These are phyloP conservation scores for Piedraia hortae DNA, from an alignment of 2,329 filamentous ascomycete species.

Conservation along the genomic window DNA sequence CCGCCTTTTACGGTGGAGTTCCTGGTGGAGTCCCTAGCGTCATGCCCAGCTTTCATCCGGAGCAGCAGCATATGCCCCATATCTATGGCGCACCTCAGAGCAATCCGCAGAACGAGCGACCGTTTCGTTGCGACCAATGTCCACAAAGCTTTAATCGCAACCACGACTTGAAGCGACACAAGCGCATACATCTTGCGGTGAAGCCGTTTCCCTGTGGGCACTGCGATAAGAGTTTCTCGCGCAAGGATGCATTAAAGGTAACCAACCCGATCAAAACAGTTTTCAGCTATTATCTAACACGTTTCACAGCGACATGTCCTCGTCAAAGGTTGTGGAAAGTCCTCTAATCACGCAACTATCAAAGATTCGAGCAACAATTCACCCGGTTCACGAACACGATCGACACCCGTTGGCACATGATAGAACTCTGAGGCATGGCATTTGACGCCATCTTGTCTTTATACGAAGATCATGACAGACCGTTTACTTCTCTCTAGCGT, in stretches of 20 bases:
- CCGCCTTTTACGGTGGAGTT: too few species aligned
- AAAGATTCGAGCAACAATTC: too few species aligned
- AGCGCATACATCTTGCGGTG: slow-evolving; percentile 76
- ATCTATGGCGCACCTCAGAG: slow-evolving; percentile 22
- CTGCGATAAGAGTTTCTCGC: slow-evolving; percentile 89
- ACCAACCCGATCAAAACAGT: slow-evolving; percentile 9
- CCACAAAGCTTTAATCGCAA: slow-evolving; percentile 87
- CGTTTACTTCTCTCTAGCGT: too few species aligned
- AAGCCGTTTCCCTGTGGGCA: slow-evolving; percentile 82
- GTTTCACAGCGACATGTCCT: slow-evolving; percentile 31
- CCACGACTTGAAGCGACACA: slow-evolving; percentile 86
- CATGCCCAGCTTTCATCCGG: too few species aligned
- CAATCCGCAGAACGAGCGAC: slow-evolving; percentile 41
- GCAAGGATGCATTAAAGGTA: slow-evolving; percentile 94
- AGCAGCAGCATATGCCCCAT: too few species aligned
- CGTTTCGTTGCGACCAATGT: slow-evolving; percentile 85
- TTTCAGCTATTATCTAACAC: slow-evolving; percentile 16
- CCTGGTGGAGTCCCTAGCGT: too few species aligned
- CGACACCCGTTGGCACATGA: too few species aligned
- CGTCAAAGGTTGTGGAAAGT: slow-evolving; percentile 38
- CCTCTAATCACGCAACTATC: too few species aligned
- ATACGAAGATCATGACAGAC: too few species aligned
- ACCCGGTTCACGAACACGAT: too few species aligned
- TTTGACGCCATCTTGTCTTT: too few species aligned
- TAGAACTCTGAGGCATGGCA: too few species aligned